Base-by-base conservation (phyloP, 768 basidiomycete genomes). In the Tulasnella sp. region DNA sequence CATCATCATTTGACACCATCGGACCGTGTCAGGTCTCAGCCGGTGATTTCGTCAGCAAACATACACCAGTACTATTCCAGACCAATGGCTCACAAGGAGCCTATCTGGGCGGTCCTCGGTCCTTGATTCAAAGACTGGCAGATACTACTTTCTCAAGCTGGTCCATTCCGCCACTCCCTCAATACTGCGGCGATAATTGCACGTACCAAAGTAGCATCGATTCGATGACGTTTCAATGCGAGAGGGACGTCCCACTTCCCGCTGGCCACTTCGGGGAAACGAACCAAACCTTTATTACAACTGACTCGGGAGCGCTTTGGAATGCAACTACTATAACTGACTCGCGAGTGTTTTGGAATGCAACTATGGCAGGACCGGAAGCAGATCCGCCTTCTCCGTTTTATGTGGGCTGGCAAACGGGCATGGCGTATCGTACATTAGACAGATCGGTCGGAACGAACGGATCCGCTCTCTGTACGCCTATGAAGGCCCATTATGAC, bases 191-290 rank as follows among this genome's bases (percentile, higher is more conserved):
- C 64, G 37, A 69, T 11, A 69, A 69, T 37, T 69, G 64, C 64
- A 69, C 64, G 31, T 69, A 69, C 31, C 64, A 69, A 69, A 69
- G 31, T 28, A 69, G 64, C 31, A 28, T 69, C 64, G 31, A 28
- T 69, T 69, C 64, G 64, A 31, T 69, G 28, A 69, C 64, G 9
- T 69, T 69, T 37, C 64, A 69, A 20, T 69, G 64, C 64, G 24
- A 69, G 34, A 69, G 24, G 34, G 37, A 69, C 28, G 64, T 69
- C 18, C 31, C 64, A 28, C 64, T 69, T 16, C 64, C 64, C 18
- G 14, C 64, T 28, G 64, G 31, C 14, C 34, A 28, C 28, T 3
- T 69, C 2, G 64, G 64, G 8, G 64, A 37, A 2, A 37, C 64
- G 64, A 31, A 69, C 4, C 64, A 37, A 9, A 69, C 31, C 64